Evolutionary conservation across 225 moss, liverwort and hornwort genomes (phyloP).

Genomic region (Pseudisothecium myosuroides): DNA sequence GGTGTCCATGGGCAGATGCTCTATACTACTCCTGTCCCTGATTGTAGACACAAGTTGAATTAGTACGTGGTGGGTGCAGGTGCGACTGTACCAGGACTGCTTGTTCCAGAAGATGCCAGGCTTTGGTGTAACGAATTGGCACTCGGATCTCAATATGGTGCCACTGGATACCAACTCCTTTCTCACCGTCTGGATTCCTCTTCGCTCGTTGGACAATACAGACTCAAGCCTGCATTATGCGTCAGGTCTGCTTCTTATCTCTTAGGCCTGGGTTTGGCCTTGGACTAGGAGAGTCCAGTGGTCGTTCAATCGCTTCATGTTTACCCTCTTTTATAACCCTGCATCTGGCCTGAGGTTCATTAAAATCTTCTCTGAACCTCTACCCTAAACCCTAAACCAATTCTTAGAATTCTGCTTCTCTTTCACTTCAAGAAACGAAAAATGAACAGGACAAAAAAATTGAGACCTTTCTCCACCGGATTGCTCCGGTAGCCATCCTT

Average conservation of each 20-base stretch:
- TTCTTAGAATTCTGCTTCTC: background rate
- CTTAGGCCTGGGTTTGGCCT: background rate
- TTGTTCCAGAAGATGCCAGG: slow-evolving; percentile 55
- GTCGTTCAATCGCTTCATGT: background rate
- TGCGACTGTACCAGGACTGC: slow-evolving; percentile 57
- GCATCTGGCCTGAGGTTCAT: background rate
- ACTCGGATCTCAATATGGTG: slow-evolving; percentile 63
- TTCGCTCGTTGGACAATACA: slow-evolving; percentile 24
- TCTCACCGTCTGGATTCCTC: slow-evolving; percentile 59
- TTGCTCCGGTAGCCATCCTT: background rate
- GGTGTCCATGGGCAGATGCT: background rate
- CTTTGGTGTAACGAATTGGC: slow-evolving; percentile 60
- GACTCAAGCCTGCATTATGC: slow-evolving; percentile 61
- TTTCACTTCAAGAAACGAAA: background rate
- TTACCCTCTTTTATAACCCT: background rate
- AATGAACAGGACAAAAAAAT: background rate
- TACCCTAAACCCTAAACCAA: background rate
- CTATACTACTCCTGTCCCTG: background rate
- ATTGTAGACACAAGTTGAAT: background rate
- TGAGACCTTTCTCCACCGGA: background rate
- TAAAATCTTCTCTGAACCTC: background rate
- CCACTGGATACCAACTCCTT: slow-evolving; percentile 56
- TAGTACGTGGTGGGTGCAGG: slow-evolving; percentile 1
- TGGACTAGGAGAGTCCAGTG: background rate
- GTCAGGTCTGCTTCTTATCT: slow-evolving; percentile 12